Base-by-base conservation (phyloP, 2,329 filamentous ascomycete species). In the Aureobasidium sp. region DNA sequence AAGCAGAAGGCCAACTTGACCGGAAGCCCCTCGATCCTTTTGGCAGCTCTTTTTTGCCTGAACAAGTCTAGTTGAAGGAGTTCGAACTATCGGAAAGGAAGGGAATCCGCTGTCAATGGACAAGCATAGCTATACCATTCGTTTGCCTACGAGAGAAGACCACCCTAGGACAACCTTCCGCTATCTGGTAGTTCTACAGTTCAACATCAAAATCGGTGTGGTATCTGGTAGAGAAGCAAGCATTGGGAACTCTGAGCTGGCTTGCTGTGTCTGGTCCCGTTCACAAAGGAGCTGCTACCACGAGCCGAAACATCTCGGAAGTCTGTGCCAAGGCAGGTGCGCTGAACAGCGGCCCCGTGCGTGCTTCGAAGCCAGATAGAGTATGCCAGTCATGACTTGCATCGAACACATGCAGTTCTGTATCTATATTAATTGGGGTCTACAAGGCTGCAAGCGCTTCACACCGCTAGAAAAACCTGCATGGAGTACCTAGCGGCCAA, bases 331-430 rank as follows among this genome's bases (percentile, higher is more conserved):
- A 54, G 50, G 25, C 25, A 43, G 38, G 35, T 42, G 54, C 29
- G 13, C 25, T 42, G 27, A 58, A 51, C 60, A 60, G 61, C 63
- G 64, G 64, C 63, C 62, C 65, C 63, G 61, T 61, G 60, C 63
- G 61, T 61, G 60, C 60, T 61, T 63, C 61, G 65, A 66, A 65
- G 64, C 64, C 66, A 63, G 66, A 45, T n/a, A n/a, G 11, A 35
- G 66, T 66, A 62, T 64, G 63, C 40, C 57, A 45, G 53, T 57
- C 61, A 40, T 59, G 43, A 59, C 55, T 59, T 59, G 55, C 55
- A 59, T 49, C 29, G 45, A 59, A 42, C 42, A 57, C 17, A 46
- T 59, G 45, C 55, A 59, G 11, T 45, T 31, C 42, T 40, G 47
- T 35, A 50, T 31, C 42, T 40, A 58, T 35, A 50, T 25, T 37